Evolutionary conservation across 2,329 filamentous ascomycete species (phyloP), one percentile per base, ranked within the genome.

Genomic region (Cordyceps cicadae): DNA sequence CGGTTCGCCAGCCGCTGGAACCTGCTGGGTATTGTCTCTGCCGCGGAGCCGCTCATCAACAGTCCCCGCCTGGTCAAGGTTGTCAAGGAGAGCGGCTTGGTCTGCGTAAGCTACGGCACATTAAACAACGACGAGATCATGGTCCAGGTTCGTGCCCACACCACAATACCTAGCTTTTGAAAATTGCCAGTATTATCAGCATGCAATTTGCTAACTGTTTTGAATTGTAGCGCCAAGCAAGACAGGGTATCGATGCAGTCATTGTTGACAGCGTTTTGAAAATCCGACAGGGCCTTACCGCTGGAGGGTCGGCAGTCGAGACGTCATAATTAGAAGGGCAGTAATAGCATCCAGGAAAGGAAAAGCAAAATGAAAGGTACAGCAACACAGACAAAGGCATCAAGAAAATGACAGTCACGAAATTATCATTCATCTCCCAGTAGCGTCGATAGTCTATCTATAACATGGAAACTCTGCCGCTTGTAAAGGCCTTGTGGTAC

Each of bases 1-100:
- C 86, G 93, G 5, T 99, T 99, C 69, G 93, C 94, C 0, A 91
- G 87, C 63, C 85, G 93, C 43, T 99, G 95, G 95, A 97, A 97
- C 67, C 72, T 99, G 55, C 80, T 97, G 3, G 94, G 94, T 5
- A 88, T 99, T 62, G 94, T 99, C 41, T 88, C 87, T 63, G 86
- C 89, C n/a, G 90, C 91, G 0, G 89, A 92, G 70, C 91, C 93
- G 1, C 81, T 99, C 32, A 90, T 96, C 60, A 87, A 91, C 67
- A 94, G 91, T 68, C 95, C 95, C 1, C 79, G 94, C 32, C 78
- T 99, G 50, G 92, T 99, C 46, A 87, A 84, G 68, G 92, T 97
- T 24, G 92, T 99, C 17, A 97, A 97, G 77, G 92, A 96, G 74
- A 91, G 87, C 54, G 93, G 93, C 5, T 75, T 99, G 63, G 91